These are phyloP conservation scores for Straminergon stramineum DNA, from an alignment of 225 moss, liverwort and hornwort species.

Conservation along the genomic window DNA sequence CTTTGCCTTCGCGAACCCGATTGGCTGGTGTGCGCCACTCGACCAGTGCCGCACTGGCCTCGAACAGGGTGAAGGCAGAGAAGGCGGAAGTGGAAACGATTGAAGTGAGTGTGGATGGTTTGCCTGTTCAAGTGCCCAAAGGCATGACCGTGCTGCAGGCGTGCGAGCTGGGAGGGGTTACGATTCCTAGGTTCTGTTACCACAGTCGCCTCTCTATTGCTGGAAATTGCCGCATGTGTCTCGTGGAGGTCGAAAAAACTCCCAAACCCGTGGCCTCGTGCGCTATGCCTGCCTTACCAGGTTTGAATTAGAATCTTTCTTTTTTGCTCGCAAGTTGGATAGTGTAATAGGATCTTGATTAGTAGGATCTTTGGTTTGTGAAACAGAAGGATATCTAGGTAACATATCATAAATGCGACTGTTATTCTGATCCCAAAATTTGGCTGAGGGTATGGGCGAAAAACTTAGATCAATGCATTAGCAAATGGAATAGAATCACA, in stretches of 20 bases:
- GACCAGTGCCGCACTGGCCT: conserved; percentile 35
- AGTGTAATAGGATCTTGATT: background rate
- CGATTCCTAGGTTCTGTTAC: conserved; percentile 90
- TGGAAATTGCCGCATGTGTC: conserved; percentile 98
- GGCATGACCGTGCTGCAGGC: conserved; percentile 98
- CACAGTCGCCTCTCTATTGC: conserved; percentile 92
- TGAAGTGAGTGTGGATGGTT: conserved; percentile 86
- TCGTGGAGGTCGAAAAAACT: conserved; percentile 96
- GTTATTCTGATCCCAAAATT: background rate
- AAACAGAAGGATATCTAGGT: background rate
- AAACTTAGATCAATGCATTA: background rate
- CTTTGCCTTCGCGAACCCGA: background rate
- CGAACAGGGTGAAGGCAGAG: conserved; percentile 26
- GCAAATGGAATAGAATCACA: background rate
- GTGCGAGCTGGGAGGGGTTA: conserved; percentile 77
- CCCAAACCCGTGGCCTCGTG: conserved; percentile 96
- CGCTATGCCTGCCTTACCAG: conserved; percentile 89
- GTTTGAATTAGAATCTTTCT: background rate
- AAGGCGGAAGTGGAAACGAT: conserved; percentile 65
- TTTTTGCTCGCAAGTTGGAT: background rate
- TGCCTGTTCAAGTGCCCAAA: conserved; percentile 56
- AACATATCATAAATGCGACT: too few species aligned
- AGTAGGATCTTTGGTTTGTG: background rate
- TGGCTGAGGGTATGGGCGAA: background rate
- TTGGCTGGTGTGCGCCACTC: conserved; percentile 53